phyloP scores from a whole-genome alignment of 352 stramenopile species.

The Phytophthora idaei region DNA sequence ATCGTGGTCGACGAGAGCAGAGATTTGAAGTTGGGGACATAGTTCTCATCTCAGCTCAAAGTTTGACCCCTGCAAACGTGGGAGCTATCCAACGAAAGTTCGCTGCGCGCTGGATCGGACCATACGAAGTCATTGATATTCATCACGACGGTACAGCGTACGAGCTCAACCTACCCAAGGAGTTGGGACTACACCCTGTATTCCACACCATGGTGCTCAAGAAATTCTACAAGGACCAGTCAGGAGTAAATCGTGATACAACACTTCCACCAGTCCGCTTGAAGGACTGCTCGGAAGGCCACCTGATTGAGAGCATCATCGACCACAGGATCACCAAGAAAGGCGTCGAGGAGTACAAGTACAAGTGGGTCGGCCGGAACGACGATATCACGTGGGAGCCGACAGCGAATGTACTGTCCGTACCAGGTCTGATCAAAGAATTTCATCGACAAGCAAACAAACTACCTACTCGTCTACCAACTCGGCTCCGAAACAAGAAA shows the following conservation, averaged over 20 bases:
- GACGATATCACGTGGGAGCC: constrained; percentile 1
- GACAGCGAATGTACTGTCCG: neutral
- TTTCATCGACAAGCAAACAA: neutral
- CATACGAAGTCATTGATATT: neutral
- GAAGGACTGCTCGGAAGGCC: neutral
- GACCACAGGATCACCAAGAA: neutral
- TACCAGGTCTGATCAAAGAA: neutral
- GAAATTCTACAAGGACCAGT: neutral
- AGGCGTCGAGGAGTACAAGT: neutral
- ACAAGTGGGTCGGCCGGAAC: neutral
- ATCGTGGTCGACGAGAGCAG: neutral
- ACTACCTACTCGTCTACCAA: neutral
- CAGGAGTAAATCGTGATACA: neutral
- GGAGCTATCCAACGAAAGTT: neutral
- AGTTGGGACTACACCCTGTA: neutral
- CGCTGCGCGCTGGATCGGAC: neutral
- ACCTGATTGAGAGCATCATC: neutral
- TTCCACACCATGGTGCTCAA: neutral
- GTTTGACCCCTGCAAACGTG: neutral
- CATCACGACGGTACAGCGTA: neutral
- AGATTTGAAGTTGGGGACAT: constrained; percentile 2
- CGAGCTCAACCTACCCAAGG: neutral
- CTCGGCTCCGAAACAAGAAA: neutral
- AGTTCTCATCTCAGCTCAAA: neutral
- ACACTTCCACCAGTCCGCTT: neutral